A percentile compares a stretch with the other conserved stretches of the same genome.
These are phyloP conservation scores for Gossypium turneri DNA, from an alignment of 345 rosid species.

Conservation along the genomic window DNA sequence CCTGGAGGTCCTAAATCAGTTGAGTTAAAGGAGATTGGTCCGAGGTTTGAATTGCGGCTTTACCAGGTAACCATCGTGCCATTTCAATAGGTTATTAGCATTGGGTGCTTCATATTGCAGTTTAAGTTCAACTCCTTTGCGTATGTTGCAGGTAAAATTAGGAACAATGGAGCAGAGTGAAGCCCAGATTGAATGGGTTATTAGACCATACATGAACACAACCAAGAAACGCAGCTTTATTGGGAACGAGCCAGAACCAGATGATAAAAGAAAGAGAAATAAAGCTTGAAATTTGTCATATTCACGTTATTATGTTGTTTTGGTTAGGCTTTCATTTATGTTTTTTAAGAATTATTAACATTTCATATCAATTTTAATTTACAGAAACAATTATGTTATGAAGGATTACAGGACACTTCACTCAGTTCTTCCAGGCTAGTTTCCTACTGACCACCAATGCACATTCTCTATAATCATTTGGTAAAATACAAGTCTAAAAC, in stretches of 20 bases:
- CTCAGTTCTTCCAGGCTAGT: background rate
- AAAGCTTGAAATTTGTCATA: background rate
- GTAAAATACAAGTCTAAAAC: no score
- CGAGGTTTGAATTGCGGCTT: constrained; percentile 80
- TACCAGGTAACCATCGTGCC: constrained; percentile 55
- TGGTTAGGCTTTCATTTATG: background rate
- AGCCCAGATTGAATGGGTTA: constrained; percentile 78
- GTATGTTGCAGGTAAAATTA: constrained; percentile 45
- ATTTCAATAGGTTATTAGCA: no score
- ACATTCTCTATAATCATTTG: no score
- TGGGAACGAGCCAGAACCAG: constrained; percentile 27
- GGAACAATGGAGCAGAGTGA: constrained; percentile 87
- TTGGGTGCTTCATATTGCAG: background rate
- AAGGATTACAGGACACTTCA: background rate
- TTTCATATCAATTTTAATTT: background rate
- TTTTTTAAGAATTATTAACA: no score
- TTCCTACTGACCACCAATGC: background rate
- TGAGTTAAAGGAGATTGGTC: constrained; percentile 86
- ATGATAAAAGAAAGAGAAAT: background rate
- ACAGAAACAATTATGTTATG: background rate
- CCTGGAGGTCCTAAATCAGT: constrained; percentile 72
- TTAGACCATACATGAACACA: constrained; percentile 86
- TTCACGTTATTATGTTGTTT: background rate
- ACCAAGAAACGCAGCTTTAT: constrained; percentile 57
- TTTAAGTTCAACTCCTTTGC: background rate